Conservation (phyloP, 2,329 filamentous ascomycete species). For the Nigrograna mackinnonii region DNA sequence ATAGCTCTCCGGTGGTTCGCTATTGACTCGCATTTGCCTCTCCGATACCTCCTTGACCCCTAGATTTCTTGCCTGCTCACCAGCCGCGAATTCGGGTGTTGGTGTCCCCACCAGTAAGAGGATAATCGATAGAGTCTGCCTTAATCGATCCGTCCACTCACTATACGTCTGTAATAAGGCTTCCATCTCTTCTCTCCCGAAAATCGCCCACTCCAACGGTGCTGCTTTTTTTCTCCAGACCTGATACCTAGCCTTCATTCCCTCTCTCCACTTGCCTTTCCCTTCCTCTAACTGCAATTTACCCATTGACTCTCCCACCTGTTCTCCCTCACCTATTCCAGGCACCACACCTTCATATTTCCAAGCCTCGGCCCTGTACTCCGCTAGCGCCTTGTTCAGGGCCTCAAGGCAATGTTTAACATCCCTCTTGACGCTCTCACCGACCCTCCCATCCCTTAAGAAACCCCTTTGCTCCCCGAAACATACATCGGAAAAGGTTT, state of each 20-base stretch:
- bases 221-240: constrained; percentile 8
- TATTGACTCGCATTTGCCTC: constrained; percentile 10
- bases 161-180: constrained; percentile 3
- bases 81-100: constrained; percentile 8
- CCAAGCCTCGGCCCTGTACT: constrained; percentile 15
- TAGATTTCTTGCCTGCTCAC: constrained; percentile 10
- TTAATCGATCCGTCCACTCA: constrained; percentile 10
- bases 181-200: constrained; percentile 13
- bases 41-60: constrained; percentile 14
- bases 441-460: constrained; percentile 12
- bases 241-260: constrained; percentile 11
- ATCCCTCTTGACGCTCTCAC: constrained; percentile 8
- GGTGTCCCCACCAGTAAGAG: constrained; percentile 11
- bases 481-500: constrained; percentile 16
- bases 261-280: constrained; percentile 11
- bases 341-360: constrained; percentile 6
- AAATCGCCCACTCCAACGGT: constrained; percentile 8
- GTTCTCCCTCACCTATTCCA: neutral
- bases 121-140: constrained; percentile 14
- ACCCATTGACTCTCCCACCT: constrained; percentile 2
- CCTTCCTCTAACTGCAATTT: constrained; percentile 4
- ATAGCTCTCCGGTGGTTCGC: constrained; percentile 9
- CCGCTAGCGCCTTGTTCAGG: constrained; percentile 15
- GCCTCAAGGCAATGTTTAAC: constrained; percentile 12
- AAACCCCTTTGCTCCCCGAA: constrained; percentile 13